phyloP scores from a whole-genome alignment of 2,329 filamentous ascomycete species.

The Sclerotinia subarctica region DNA sequence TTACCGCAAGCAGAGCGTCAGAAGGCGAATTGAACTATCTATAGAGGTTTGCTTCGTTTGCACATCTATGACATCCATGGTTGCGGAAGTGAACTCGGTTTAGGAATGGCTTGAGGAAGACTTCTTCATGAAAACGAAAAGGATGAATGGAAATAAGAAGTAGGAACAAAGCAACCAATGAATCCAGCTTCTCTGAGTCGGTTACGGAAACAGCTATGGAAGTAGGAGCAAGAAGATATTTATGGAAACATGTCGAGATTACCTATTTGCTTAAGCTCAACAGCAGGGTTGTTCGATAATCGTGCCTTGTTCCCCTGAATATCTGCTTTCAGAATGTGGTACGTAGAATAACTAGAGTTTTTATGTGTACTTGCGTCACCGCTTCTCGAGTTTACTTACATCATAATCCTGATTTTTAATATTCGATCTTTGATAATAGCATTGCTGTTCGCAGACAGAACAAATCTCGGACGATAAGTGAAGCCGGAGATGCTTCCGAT shows the following conservation, averaged over 20 bases:
- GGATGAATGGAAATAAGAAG: background rate
- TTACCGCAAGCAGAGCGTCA: constrained; percentile 1
- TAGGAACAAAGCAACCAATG: constrained; percentile 4
- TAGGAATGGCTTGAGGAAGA: background rate
- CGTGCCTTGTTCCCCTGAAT: background rate
- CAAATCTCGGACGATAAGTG: background rate
- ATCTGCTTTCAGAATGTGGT: background rate
- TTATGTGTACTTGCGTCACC: background rate
- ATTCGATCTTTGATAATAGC: background rate
- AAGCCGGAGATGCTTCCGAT: background rate
- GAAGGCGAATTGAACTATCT: background rate
- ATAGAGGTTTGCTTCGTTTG: background rate
- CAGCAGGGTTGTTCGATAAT: background rate
- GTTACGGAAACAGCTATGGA: background rate
- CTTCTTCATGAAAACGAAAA: background rate
- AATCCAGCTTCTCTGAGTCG: background rate
- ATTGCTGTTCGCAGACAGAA: background rate
- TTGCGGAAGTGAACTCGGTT: background rate
- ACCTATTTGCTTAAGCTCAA: background rate
- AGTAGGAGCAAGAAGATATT: background rate
- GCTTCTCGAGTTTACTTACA: background rate
- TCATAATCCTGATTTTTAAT: background rate
- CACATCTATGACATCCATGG: background rate
- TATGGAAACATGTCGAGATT: background rate
- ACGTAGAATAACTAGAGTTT: background rate